phyloP scores from a whole-genome alignment of 2,329 filamentous ascomycete genomes.

The Juglanconis sp. region DNA sequence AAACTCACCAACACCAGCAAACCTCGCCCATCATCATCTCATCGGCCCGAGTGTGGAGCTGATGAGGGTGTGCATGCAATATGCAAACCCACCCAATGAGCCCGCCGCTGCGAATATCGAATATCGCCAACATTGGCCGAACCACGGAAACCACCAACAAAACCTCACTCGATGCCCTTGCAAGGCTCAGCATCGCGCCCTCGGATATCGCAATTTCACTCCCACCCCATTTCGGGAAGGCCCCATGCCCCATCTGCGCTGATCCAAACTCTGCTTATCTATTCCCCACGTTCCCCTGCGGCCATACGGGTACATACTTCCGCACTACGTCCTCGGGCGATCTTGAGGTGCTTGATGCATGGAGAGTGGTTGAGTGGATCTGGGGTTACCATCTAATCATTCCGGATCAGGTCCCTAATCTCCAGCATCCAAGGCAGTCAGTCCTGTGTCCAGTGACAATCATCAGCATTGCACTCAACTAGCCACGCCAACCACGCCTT shows the following conservation, averaged over 20 bases:
- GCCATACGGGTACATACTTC: background rate
- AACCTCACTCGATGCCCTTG: background rate
- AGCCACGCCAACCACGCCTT: too few relatives aligned
- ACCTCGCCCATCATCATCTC: background rate
- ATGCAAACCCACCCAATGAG: background rate
- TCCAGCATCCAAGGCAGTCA: too few relatives aligned
- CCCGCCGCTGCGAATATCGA: background rate
- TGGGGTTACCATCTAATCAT: too few relatives aligned
- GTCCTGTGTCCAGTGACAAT: too few relatives aligned
- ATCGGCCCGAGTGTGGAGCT: background rate
- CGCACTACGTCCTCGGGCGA: too few relatives aligned
- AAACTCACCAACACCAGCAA: background rate
- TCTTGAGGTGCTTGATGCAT: too few relatives aligned
- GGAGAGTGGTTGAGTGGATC: too few relatives aligned
- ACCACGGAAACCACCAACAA: background rate
- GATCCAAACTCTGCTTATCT: background rate
- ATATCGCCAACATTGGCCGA: too few relatives aligned
- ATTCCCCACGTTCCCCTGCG: background rate
- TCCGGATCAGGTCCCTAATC: too few relatives aligned
- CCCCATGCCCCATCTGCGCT: background rate
- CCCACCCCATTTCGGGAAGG: background rate
- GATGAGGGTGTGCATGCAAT: background rate
- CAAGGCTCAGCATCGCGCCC: background rate
- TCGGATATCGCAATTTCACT: background rate
- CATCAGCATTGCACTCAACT: too few relatives aligned